These are phyloP conservation scores for Capsicum chinense DNA, from an alignment of 257 asterid species.

Conservation along the genomic window DNA sequence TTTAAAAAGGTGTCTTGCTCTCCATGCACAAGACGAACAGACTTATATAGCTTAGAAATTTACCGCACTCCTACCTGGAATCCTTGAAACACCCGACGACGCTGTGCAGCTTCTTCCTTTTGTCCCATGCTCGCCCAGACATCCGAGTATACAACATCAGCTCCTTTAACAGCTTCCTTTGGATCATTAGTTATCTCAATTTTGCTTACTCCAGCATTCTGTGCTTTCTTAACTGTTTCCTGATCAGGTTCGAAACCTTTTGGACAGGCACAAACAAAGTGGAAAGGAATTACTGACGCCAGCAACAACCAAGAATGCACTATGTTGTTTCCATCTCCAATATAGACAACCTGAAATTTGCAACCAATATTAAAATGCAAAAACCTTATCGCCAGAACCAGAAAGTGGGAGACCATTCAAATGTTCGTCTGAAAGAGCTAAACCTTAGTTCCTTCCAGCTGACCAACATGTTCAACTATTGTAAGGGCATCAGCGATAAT, in stretches of 20 bases:
- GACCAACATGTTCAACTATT: conserved; percentile 87
- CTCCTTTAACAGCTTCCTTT: conserved; percentile 90
- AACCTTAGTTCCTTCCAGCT: conserved; percentile 91
- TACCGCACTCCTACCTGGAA: conserved; percentile 65
- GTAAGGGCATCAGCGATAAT: conserved; percentile 99
- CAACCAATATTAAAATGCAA: neutral
- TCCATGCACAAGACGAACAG: conserved; percentile 4
- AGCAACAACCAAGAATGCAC: conserved; percentile 92
- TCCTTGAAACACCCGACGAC: conserved; percentile 80
- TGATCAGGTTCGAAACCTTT: conserved; percentile 86
- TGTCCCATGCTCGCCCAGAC: conserved; percentile 99
- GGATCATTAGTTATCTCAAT: conserved; percentile 81
- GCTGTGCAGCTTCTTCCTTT: conserved; percentile 96
- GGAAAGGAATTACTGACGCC: conserved; percentile 88
- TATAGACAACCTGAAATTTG: conserved; percentile 78
- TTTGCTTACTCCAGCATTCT: conserved; percentile 77
- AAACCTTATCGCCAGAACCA: neutral
- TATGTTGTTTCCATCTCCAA: conserved; percentile 96
- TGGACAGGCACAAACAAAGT: conserved; percentile 93
- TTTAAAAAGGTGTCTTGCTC: neutral
- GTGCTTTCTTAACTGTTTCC: conserved; percentile 66
- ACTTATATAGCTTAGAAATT: neutral
- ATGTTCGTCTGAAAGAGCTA: conserved; percentile 25
- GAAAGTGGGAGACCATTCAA: neutral
- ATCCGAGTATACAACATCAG: conserved; percentile 94